These are phyloP conservation scores for Mycena albidolilacea DNA, from an alignment of 768 basidiomycete species.

Conservation along the genomic window DNA sequence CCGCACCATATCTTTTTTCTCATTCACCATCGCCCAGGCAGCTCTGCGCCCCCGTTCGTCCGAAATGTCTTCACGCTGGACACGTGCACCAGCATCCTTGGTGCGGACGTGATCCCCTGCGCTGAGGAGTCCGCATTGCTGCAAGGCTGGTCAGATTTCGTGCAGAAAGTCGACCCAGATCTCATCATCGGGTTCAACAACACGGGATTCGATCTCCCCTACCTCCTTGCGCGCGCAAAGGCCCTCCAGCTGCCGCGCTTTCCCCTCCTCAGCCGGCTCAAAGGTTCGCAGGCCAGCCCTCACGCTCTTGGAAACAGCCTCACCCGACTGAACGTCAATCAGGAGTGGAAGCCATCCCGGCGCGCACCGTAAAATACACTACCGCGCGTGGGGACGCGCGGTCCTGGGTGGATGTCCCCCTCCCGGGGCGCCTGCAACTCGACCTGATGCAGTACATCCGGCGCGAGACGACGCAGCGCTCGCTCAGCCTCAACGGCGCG, in stretches of 20 bases:
- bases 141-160: constrained; percentile 35
- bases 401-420: constrained; percentile 19
- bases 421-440: constrained; percentile 30
- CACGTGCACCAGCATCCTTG: constrained; percentile 31
- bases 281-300: constrained; percentile 8
- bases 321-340: no score
- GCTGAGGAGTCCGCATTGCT: constrained; percentile 30
- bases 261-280: constrained; percentile 15
- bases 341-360: not conserved
- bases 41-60: constrained; percentile 11
- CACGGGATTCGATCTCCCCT: constrained; percentile 37
- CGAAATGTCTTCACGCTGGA: constrained; percentile 38
- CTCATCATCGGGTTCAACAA: constrained; percentile 41
- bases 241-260: constrained; percentile 9
- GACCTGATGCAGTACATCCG: constrained; percentile 34
- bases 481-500: constrained; percentile 28
- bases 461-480: not conserved
- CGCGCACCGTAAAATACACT: constrained; percentile 1
- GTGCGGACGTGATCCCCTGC: constrained; percentile 20
- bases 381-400: not conserved
- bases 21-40: constrained; percentile 17
- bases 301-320: no score
- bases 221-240: constrained; percentile 37
- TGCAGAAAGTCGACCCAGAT: constrained; percentile 38
- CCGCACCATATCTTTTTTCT: not conserved